phyloP scores from a whole-genome alignment of 495 filamentous ascomycete genomes.

The Geoglossum glabrum region DNA sequence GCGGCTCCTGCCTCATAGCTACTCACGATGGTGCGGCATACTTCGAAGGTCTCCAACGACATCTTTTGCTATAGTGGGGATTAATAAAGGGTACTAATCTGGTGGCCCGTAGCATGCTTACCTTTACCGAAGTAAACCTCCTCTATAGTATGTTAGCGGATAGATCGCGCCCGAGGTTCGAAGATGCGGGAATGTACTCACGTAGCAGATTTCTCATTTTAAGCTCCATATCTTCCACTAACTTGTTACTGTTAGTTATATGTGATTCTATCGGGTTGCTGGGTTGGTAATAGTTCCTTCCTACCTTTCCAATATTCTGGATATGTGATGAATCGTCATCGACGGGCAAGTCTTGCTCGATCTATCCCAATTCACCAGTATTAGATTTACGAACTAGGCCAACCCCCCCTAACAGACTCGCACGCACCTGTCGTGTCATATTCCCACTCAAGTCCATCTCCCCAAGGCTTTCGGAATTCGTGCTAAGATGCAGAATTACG shows the following conservation, averaged over 20 bases:
- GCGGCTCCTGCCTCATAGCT: neutral
- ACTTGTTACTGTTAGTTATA: slow-evolving; percentile 15
- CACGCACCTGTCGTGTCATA: slow-evolving; percentile 52
- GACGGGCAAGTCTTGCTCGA: slow-evolving; percentile 74
- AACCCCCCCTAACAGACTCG: neutral
- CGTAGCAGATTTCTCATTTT: slow-evolving; percentile 97
- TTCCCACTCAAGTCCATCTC: slow-evolving; percentile 89
- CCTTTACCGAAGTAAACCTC: slow-evolving; percentile 97
- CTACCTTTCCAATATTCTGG: slow-evolving; percentile 56
- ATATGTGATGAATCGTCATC: slow-evolving; percentile 87
- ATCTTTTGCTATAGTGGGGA: slow-evolving; percentile 46
- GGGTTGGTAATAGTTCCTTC: neutral
- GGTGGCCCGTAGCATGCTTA: neutral
- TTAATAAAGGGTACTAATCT: neutral
- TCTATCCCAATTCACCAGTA: slow-evolving; percentile 20
- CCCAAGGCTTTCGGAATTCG: slow-evolving; percentile 49
- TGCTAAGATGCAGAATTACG: slow-evolving; percentile 76
- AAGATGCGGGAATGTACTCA: slow-evolving; percentile 19
- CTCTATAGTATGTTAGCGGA: slow-evolving; percentile 26
- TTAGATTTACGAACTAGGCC: neutral
- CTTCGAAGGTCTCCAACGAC: slow-evolving; percentile 95
- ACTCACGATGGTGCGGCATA: slow-evolving; percentile 19
- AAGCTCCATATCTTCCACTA: slow-evolving; percentile 99
- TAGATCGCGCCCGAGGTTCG: neutral
- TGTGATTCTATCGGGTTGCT: neutral